phyloP scores from a whole-genome alignment of 495 filamentous ascomycete genomes.

The Hypoxylon intermedium region DNA sequence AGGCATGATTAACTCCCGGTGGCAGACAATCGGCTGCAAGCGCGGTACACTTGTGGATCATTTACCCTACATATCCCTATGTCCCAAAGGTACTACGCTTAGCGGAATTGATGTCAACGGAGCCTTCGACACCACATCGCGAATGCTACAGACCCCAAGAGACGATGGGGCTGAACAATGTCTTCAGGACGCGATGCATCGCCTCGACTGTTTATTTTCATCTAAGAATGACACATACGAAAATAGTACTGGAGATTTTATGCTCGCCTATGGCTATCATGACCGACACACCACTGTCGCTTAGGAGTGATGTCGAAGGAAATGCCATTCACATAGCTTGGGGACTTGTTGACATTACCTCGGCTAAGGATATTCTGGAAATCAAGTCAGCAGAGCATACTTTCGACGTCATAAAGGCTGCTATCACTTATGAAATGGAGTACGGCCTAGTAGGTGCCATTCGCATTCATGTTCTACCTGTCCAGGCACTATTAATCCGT shows the following conservation, averaged over 20 bases:
- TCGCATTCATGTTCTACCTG: not conserved
- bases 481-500: not conserved
- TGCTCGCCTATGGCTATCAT: constrained; percentile 24
- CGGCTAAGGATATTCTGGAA: constrained; percentile 15
- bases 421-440: constrained; percentile 33
- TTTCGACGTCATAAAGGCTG: constrained; percentile 35
- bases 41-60: constrained; percentile 33
- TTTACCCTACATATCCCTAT: constrained; percentile 20
- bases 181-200: constrained; percentile 24
- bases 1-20: constrained; percentile 22
- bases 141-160: not conserved
- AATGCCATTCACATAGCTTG: constrained; percentile 31
- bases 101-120: not conserved
- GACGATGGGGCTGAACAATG: constrained; percentile 4
- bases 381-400: constrained; percentile 25
- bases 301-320: constrained; percentile 17
- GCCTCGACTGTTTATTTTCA: constrained; percentile 22
- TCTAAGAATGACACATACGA: constrained; percentile 28
- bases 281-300: constrained; percentile 13
- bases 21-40: constrained; percentile 38
- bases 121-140: not conserved
- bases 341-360: constrained; percentile 26
- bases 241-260: constrained; percentile 36
- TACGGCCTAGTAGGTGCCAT: constrained; percentile 27
- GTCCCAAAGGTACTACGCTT: constrained; percentile 12